Base-by-base conservation (phyloP, 495 filamentous ascomycete species). In the Xylaria longipes region DNA sequence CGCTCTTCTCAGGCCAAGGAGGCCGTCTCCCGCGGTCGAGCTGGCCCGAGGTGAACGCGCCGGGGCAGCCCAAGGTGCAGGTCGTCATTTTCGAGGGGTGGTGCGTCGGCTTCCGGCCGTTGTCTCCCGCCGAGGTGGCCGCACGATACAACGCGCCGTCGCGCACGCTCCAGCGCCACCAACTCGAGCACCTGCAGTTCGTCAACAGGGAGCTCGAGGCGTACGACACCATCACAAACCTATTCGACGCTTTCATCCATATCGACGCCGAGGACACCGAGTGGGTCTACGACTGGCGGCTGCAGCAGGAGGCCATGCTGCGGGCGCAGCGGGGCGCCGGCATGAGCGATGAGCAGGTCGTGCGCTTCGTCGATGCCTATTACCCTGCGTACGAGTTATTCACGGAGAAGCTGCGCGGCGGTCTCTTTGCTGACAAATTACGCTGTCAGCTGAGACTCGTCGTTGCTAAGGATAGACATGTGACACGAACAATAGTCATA, bases 71-170 rank as follows among this genome's bases (percentile, higher is more conserved):
- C 17, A 83, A 80, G 46, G 81, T 93, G 33, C 84, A 90, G 69
- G 86, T 92, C 27, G 84, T 98, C 1, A 88, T 98, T 56, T 90
- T 98, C 68, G 95, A 98, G 77, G 95, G 95, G 20, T 98, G 95
- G 95, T 89, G 92, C 80, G 91, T 97, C 41, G 95, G 94, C 1
- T 98, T 98, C 82, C 88, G 91, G 20, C 74, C 90, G 5, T 85
- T 94, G 64, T 76, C 82, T 66, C 84, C 88, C 15, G 65, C 79
- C 1, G 83, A 82, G n/a, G 71, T 95, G 39, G 82, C 86, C 68
- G 74, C 63, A 22, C 77, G 74, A 56, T 94, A 91, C 89, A 80
- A 86, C 60, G 76, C 73, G 29, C 87, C 89, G 4, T 86, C 84
- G 50, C 80, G 71, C 57, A 88, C 81, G 70, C 81, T 82, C 54